Evolutionary conservation across 129 eudicot genomes (phyloP), one percentile per base, ranked within the genome.

Genomic region (Arctium minus): DNA sequence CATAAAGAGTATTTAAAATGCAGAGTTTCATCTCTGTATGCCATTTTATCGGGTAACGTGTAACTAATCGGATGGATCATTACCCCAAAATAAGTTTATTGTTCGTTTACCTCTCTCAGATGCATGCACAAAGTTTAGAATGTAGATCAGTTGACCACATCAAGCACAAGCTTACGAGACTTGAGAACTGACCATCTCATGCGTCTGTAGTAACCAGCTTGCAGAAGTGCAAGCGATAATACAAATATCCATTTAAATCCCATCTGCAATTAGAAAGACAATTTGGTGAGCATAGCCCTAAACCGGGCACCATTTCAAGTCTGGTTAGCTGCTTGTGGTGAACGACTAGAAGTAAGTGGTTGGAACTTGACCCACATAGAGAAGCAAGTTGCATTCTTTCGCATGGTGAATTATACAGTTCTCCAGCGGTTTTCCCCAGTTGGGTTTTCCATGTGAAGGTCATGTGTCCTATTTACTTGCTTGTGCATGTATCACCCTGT

Each of bases 211-310:
- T 91, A 93, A 75, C 84, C 92, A 35, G 97, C 97, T 88, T 85
- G 93, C 76, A 91, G 87, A 62, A 93, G 87, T 42, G 92, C 97
- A 60, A 93, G 81, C 17, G 96, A 91, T 42, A 93, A 87, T 77
- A 93, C 96, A 80, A 91, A 88, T 37, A 93, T 89, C 97, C 97
- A 91, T 74, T 93, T 93, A 81, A 93, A 91, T 65, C 97, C 97
- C 97, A 93, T 91, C 97, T 93, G 89, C 82, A 81, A 32, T 33
- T 17, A 40, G 30, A 13, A 75, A 15, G 29, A 35, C 82, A 44
- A 22, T 78, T 64, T 44, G 69, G 37, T 56, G 32, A 31, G 17
- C 70, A 37, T 37, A 53, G 71, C 32, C 11, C 75, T 11, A 71
- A 38, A 62, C 56, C 56, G 4, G 56, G 56, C 40, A 37, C 40